These are phyloP conservation scores for Lenzites betulinus DNA, from an alignment of 768 basidiomycete species.

Conservation along the genomic window DNA sequence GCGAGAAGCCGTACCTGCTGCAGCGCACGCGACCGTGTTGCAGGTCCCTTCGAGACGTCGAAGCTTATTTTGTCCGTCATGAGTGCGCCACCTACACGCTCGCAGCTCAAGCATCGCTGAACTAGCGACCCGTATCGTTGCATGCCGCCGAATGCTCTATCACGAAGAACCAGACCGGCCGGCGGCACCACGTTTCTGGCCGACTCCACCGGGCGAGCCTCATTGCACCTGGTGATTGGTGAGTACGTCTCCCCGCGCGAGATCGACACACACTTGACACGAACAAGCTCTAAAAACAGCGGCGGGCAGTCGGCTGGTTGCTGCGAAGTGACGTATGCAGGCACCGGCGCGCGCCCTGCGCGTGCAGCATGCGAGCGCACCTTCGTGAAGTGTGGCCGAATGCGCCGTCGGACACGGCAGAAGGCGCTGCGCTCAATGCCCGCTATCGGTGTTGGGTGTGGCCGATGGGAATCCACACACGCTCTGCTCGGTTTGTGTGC, in stretches of 20 bases:
- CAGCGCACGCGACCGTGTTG: background rate
- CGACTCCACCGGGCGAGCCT: constrained; percentile 6
- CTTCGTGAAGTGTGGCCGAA: constrained; percentile 4
- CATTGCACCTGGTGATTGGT: background rate
- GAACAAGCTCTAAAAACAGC: background rate
- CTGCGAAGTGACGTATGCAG: constrained; percentile 8
- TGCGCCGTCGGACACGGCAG: background rate
- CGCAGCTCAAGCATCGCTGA: too few relatives aligned
- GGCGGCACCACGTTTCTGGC: constrained; percentile 5
- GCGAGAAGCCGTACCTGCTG: background rate
- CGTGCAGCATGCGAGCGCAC: background rate
- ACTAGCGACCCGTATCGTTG: too few relatives aligned
- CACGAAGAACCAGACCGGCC: background rate
- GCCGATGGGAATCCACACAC: background rate
- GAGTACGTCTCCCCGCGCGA: background rate
- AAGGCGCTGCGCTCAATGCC: background rate
- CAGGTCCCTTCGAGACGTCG: background rate
- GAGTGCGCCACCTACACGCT: too few relatives aligned
- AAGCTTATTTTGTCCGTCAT: background rate
- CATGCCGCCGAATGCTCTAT: background rate
- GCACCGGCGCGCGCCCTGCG: background rate
- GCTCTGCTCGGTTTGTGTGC: background rate
- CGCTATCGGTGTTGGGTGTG: background rate
- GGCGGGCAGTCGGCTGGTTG: background rate
- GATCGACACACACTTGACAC: background rate